Evolutionary conservation across 2,329 filamentous ascomycete species (phyloP).

Genomic region (Alternaria atra): DNA sequence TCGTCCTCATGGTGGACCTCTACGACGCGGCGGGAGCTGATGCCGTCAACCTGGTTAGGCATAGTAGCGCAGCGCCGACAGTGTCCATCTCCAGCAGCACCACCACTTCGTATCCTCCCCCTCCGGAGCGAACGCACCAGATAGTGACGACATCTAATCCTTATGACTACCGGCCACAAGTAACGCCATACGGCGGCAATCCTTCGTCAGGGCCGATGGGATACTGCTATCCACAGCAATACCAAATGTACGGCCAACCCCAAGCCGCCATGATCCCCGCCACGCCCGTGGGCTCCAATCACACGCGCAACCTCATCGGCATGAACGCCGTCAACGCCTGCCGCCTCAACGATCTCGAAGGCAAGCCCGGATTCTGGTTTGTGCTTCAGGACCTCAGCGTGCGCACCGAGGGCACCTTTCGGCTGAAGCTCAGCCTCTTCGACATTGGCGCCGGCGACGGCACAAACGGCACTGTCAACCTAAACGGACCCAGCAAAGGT

Average conservation of each 20-base stretch:
- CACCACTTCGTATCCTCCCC: conserved; percentile 74
- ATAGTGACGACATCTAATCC: background rate
- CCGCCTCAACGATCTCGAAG: conserved; percentile 77
- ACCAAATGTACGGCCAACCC: background rate
- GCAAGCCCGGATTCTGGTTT: conserved; percentile 93
- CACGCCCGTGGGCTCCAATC: conserved; percentile 66
- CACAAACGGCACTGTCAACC: conserved; percentile 63
- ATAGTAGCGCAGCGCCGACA: conserved; percentile 69
- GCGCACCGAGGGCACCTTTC: conserved; percentile 87
- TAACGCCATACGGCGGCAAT: background rate
- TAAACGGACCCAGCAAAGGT: conserved; percentile 65
- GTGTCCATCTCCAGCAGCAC: conserved; percentile 81
- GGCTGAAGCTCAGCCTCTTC: conserved; percentile 80
- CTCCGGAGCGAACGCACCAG: background rate
- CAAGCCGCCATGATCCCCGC: conserved; percentile 23
- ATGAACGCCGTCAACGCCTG: conserved; percentile 90
- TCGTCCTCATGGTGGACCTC: conserved; percentile 74
- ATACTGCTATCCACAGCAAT: background rate
- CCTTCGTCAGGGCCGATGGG: background rate
- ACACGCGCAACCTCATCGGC: conserved; percentile 92
- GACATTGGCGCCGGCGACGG: conserved; percentile 72
- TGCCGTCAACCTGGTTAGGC: conserved; percentile 75
- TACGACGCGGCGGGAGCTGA: conserved; percentile 68
- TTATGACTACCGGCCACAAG: conserved; percentile 55
- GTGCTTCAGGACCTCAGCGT: conserved; percentile 95